Evolutionary conservation across 805 yeast species (phyloP).

Genomic region (Saturnispora hagleri): DNA sequence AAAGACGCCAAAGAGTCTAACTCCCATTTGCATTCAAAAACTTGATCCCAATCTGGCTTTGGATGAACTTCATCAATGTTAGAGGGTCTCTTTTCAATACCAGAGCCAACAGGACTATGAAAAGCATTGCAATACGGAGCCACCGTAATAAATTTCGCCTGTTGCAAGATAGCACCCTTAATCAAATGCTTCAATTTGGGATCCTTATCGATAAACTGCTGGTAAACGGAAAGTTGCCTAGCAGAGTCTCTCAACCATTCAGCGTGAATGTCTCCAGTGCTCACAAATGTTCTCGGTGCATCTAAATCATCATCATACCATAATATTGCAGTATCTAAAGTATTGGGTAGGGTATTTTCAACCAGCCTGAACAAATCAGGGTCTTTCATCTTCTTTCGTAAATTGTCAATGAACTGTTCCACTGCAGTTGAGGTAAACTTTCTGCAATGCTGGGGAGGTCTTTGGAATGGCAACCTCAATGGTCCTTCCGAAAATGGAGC

Average conservation of each 20-base stretch:
- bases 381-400: conserved; percentile 41
- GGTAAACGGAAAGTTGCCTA: conserved; percentile 70
- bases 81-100: conserved; percentile 39
- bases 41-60: conserved; percentile 55
- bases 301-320: conserved; percentile 41
- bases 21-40: conserved; percentile 87
- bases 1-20: conserved; percentile 81
- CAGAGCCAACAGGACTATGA: conserved; percentile 63
- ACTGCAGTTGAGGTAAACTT: conserved; percentile 59
- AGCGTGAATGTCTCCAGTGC: conserved; percentile 89
- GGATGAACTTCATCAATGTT: conserved; percentile 63
- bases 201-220: conserved; percentile 49
- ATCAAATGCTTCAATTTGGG: conserved; percentile 40
- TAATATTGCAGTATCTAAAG: conserved; percentile 76
- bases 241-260: conserved; percentile 91
- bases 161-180: conserved; percentile 74
- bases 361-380: conserved; percentile 64
- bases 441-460: conserved; percentile 66
- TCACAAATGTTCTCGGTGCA: conserved; percentile 59
- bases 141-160: conserved; percentile 49
- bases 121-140: conserved; percentile 88
- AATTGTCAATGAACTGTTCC: conserved; percentile 47
- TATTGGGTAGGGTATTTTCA: conserved; percentile 81
- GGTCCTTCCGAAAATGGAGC: conserved; percentile 51
- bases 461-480: conserved; percentile 54